Base-by-base conservation (phyloP, 2,329 filamentous ascomycete species). In the Furcasterigmium sp. region DNA sequence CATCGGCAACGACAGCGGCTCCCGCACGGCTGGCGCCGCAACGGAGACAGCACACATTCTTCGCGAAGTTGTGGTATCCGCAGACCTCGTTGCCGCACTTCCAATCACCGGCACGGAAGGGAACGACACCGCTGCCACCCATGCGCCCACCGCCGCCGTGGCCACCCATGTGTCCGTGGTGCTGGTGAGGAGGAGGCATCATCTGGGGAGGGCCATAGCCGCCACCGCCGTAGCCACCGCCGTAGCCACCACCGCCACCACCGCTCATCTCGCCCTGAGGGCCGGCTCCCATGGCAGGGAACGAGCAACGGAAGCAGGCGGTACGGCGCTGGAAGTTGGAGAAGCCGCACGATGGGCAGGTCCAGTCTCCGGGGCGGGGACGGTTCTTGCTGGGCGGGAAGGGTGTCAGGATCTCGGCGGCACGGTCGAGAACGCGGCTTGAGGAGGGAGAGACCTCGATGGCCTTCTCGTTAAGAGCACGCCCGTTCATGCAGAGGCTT, bases 351-450 rank as follows among this genome's bases (percentile, higher is more conserved):
- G 91, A 96, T 37, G 93, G 93, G 73, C 93, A 98, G 47, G 91
- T 97, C 93, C 93, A 98, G 68, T 98, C 93, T 63, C 93, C 93
- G 30, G 93, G 93, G 45, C 93, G 86, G 49, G 93, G 93, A 35
- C 93, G 84, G 69, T 98, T 98, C 78, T 98, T 98, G 70, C 91
- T 96, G 1, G 93, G 93, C 41, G 93, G 93, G 75, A 98, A 98
- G 0, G 93, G 91, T 1, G 91, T 96, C 42, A 98, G 78, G 51
- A 98, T 96, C 55, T 96, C 93, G 46, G 91, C 87, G 44, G 93
- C 93, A 54, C 91, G 86, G 66, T 98, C 93, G 46, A 98, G 80
- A 41, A 98, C 93, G 46, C 93, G 85, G 69, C 88, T 94, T n/a
- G 89, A 95, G 8, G 91, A 97, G 9, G 93, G 93, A 5, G 93